Evolutionary conservation across 2,329 filamentous ascomycete genomes (phyloP).

Genomic region (Fusarium aywerte): DNA sequence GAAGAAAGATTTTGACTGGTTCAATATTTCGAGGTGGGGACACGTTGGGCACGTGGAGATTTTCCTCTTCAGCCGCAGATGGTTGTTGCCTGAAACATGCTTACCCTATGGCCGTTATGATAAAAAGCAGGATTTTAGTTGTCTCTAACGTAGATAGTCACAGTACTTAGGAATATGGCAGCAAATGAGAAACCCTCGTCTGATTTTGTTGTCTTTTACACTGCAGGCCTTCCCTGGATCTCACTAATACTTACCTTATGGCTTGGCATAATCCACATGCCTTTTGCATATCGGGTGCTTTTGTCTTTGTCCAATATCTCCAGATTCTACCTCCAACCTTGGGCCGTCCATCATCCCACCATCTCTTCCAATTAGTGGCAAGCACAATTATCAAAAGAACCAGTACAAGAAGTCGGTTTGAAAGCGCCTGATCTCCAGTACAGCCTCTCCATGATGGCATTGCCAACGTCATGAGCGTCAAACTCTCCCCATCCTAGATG

Average conservation of each 20-base stretch:
- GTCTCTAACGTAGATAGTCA: background rate
- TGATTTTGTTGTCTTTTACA: background rate
- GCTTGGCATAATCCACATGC: too few relatives aligned
- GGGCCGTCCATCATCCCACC: background rate
- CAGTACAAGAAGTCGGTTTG: conserved; percentile 13
- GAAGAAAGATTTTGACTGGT: conserved; percentile 21
- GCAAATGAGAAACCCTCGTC: background rate
- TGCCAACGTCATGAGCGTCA: background rate
- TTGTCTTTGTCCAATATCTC: background rate
- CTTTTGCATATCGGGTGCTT: background rate
- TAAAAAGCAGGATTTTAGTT: conserved; percentile 3
- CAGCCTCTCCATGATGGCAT: background rate
- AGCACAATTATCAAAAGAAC: conserved; percentile 19
- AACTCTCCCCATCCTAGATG: background rate
- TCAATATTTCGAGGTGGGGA: conserved; percentile 19
- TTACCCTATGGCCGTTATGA: conserved; percentile 21
- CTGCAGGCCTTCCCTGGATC: background rate
- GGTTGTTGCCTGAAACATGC: conserved; percentile 1
- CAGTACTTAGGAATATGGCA: background rate
- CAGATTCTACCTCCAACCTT: background rate
- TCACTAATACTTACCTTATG: background rate
- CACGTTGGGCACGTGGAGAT: conserved; percentile 39
- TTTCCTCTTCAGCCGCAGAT: conserved; percentile 37
- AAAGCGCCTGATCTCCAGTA: conserved; percentile 7
- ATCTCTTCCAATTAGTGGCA: conserved; percentile 14